These are phyloP conservation scores for Claviceps sp. DNA, from an alignment of 2,329 filamentous ascomycete species.

Conservation along the genomic window DNA sequence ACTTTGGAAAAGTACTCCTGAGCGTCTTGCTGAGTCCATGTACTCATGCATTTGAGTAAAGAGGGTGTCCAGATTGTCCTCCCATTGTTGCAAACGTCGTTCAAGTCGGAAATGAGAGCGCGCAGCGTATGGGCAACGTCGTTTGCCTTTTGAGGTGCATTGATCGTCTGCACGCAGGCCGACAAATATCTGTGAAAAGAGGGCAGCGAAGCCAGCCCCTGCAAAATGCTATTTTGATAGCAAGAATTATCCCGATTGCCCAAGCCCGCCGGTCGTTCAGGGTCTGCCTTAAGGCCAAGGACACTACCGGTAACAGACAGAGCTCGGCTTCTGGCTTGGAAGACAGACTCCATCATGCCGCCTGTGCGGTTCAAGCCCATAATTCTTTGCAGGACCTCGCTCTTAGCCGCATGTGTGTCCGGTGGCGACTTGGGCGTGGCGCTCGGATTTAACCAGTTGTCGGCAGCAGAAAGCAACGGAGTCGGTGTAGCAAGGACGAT, in stretches of 20 bases:
- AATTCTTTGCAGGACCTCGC: slow-evolving; percentile 49
- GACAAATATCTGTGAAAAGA: slow-evolving; percentile 55
- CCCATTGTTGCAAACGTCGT: slow-evolving; percentile 56
- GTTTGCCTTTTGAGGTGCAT: slow-evolving; percentile 15
- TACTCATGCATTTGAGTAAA: slow-evolving; percentile 81
- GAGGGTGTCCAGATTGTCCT: slow-evolving; percentile 69
- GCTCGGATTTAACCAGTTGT: slow-evolving; percentile 38
- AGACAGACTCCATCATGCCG: slow-evolving; percentile 42
- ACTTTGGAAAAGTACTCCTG: slow-evolving; percentile 95
- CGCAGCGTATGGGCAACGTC: slow-evolving; percentile 39
- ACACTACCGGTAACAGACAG: slow-evolving; percentile 37
- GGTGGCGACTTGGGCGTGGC: slow-evolving; percentile 24
- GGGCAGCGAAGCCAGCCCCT: slow-evolving; percentile 64
- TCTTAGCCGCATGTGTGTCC: slow-evolving; percentile 44
- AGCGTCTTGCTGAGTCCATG: slow-evolving; percentile 91
- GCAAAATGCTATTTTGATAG: slow-evolving; percentile 93
- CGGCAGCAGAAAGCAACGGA: slow-evolving; percentile 41
- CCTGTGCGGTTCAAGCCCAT: slow-evolving; percentile 42
- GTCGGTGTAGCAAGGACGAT: slow-evolving; percentile 45
- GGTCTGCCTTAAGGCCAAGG: slow-evolving; percentile 24
- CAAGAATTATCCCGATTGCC: slow-evolving; percentile 93
- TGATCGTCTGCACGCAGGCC: slow-evolving; percentile 22
- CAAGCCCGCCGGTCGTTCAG: slow-evolving; percentile 49
- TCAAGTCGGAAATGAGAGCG: slow-evolving; percentile 56
- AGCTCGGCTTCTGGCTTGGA: slow-evolving; percentile 43